Conservation (phyloP, 306 rosid species). For the Dryas drummondii region DNA sequence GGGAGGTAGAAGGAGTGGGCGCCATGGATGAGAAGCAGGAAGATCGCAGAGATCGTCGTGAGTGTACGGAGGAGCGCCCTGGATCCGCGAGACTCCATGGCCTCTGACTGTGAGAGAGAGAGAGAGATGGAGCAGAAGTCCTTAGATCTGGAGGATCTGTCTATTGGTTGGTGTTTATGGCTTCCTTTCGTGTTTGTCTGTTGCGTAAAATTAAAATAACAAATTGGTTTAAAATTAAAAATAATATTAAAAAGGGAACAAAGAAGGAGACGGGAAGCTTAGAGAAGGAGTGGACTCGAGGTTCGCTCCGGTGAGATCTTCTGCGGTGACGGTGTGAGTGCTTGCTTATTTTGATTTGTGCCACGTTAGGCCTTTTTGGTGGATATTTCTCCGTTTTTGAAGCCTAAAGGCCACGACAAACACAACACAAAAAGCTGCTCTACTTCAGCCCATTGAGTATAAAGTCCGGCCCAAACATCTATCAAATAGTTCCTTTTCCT, state of each 20-base stretch:
- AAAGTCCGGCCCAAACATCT: too few relatives aligned
- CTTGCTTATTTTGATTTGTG: too few relatives aligned
- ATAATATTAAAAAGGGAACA: neutral
- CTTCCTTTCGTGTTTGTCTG: constrained; percentile 9
- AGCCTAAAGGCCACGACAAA: too few relatives aligned
- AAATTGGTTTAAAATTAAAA: neutral
- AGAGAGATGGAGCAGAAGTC: constrained; percentile 9
- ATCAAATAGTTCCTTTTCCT: too few relatives aligned
- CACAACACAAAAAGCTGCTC: too few relatives aligned
- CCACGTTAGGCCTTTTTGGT: too few relatives aligned
- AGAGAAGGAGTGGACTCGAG: neutral
- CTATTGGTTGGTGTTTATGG: constrained; percentile 9
- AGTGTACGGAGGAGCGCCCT: constrained; percentile 18
- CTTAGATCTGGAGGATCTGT: neutral
- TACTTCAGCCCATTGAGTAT: too few relatives aligned
- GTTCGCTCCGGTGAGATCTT: neutral
- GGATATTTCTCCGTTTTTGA: too few relatives aligned
- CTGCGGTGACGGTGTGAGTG: too few relatives aligned
- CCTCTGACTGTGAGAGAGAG: constrained; percentile 41
- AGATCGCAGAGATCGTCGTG: constrained; percentile 38
- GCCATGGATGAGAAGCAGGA: constrained; percentile 57
- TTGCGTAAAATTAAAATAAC: constrained; percentile 11
- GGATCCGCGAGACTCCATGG: constrained; percentile 86
- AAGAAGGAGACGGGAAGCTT: neutral
- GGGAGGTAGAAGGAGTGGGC: constrained; percentile 85